These are phyloP conservation scores for Diplodia corticola DNA, from an alignment of 2,329 filamentous ascomycete genomes.

Conservation along the genomic window DNA sequence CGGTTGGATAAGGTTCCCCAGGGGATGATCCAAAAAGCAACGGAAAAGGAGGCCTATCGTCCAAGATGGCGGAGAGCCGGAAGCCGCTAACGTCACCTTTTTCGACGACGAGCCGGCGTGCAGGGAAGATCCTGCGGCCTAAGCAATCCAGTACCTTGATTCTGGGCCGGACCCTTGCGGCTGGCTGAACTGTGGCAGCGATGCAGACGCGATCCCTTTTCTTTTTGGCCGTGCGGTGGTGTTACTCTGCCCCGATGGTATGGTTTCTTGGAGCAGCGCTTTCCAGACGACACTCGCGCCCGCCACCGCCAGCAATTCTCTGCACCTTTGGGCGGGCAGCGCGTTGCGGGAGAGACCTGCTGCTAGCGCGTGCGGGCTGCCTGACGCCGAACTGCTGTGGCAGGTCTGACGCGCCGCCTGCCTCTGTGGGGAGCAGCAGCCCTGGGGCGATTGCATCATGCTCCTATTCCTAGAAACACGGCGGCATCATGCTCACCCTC, in stretches of 20 bases:
- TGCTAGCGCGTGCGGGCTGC: constrained; percentile 5
- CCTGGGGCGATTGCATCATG: constrained; percentile 8
- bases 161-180: constrained; percentile 19
- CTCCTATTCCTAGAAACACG: constrained; percentile 6
- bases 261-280: neutral
- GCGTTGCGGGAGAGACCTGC: constrained; percentile 7
- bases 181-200: neutral
- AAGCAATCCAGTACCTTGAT: constrained; percentile 6
- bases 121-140: constrained; percentile 3
- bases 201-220: neutral
- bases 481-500: constrained; percentile 7
- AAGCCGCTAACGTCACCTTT: constrained; percentile 8
- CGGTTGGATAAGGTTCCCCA: constrained; percentile 13
- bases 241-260: neutral
- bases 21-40: neutral
- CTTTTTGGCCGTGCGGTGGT: neutral
- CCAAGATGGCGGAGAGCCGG: constrained; percentile 11
- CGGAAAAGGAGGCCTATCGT: neutral
- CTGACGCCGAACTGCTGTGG: constrained; percentile 1
- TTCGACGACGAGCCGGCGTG: neutral
- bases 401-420: constrained; percentile 5
- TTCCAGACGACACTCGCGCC: neutral
- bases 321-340: neutral
- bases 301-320: neutral
- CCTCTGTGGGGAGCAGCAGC: neutral